phyloP scores from a whole-genome alignment of 108 stramenopile genomes.

The Nitzschia palea region DNA sequence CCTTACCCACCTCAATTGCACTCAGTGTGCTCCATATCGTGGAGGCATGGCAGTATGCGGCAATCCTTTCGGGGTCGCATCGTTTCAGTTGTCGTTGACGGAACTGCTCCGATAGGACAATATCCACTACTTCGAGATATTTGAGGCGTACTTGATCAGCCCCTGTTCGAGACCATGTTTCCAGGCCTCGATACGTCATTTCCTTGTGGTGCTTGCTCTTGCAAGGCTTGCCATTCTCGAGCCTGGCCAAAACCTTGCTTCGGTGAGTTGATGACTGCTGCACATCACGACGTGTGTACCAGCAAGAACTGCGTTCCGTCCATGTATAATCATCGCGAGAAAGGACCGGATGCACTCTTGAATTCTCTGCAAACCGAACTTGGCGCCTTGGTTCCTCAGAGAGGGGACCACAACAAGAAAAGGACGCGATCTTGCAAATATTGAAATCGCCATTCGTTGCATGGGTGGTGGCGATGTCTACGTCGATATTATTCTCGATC shows the following conservation, averaged over 20 bases:
- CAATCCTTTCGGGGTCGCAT: not conserved
- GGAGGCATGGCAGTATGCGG: not conserved
- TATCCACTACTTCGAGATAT: not conserved
- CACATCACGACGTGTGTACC: not conserved
- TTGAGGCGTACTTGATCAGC: not conserved
- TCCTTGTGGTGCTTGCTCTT: not conserved
- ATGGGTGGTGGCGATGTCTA: too few relatives aligned
- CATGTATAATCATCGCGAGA: too few relatives aligned
- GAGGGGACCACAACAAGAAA: too few relatives aligned
- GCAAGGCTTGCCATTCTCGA: slow-evolving; percentile 8
- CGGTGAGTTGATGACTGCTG: not conserved
- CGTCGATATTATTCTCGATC: too few relatives aligned
- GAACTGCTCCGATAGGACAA: not conserved
- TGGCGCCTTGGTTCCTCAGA: too few relatives aligned
- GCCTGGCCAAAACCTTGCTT: not conserved
- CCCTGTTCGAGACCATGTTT: not conserved
- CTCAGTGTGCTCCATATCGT: not conserved
- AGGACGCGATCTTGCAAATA: too few relatives aligned
- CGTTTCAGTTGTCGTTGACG: not conserved
- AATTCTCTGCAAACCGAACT: too few relatives aligned
- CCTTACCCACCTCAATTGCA: not conserved
- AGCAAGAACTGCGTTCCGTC: not conserved
- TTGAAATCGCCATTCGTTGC: too few relatives aligned
- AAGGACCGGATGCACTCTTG: too few relatives aligned
- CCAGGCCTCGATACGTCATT: slow-evolving; percentile 10